Base-by-base conservation (phyloP, 2,329 filamentous ascomycete genomes). In the Colletotrichum abscissum region DNA sequence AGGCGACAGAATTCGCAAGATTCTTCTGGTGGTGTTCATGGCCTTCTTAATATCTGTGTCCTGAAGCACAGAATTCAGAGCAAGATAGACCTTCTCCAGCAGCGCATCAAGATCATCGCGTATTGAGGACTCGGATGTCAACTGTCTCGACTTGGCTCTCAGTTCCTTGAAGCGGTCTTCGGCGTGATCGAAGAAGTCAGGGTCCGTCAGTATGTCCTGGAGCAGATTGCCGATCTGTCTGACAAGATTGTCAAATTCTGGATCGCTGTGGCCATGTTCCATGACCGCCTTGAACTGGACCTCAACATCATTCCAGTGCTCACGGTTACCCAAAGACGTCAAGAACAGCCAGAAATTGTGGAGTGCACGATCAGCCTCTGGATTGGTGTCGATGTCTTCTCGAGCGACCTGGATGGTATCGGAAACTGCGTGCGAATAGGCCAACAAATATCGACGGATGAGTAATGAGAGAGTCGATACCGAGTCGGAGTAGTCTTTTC, bases 401-500 rank as follows among this genome's bases (percentile, higher is more conserved):
- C 94, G 89, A 0, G 92, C 89, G 1, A 90, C 89, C 28, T 90
- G 87, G 2, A 92, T 86, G 0, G 94, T 89, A 60, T 94, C 90
- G 67, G 92, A 89, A 0, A 92, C 89, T 0, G 92, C 92, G 46
- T 91, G 90, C 0, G 94, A 94, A 80, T 98, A 98, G 11, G 92
- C 87, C 74, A 91, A 85, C 11, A 94, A 92, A 81, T 97, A 98
- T 55, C 92, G 90, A 79, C 95, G 91, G 69, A 98, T 87, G 6
- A 98, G 86, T 8, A 92, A 83, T 0, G 93, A 90, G 38, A 98
- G 82, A 0, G 92, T 95, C 1, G 94, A 95, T 0, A 98, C 95
- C 0, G 95, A 98, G 60, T 95, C 92, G 0, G 93, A 91, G 80
- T 98, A 98, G 80, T 98, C 95, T 8, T 88, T 90, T 64, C 93